phyloP scores from a whole-genome alignment of 2,329 filamentous ascomycete species.

The Blumeria graminis region DNA sequence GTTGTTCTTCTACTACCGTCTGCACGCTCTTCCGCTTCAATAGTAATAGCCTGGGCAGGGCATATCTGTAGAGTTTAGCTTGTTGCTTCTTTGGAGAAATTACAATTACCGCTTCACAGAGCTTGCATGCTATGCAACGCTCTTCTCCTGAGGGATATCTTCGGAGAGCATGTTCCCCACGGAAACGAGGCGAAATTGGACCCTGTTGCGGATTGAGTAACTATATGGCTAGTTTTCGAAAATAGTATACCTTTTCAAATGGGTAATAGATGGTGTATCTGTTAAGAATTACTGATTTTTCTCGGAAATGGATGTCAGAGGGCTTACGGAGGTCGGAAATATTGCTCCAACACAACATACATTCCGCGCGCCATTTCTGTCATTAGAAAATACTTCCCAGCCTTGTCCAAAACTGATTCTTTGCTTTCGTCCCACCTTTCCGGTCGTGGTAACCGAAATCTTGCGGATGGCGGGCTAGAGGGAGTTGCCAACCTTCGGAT shows the following conservation, averaged over 20 bases:
- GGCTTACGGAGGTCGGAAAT: slow-evolving; percentile 83
- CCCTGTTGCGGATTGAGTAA: slow-evolving; percentile 26
- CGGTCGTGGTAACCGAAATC: slow-evolving; percentile 53
- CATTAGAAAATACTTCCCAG: slow-evolving; percentile 86
- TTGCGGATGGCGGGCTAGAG: slow-evolving; percentile 50
- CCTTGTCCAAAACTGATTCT: slow-evolving; percentile 56
- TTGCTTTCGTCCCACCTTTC: slow-evolving; percentile 59
- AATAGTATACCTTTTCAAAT: slow-evolving; percentile 58
- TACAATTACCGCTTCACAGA: slow-evolving; percentile 58
- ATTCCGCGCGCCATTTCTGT: slow-evolving; percentile 92
- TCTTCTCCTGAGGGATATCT: slow-evolving; percentile 95
- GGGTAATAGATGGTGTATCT: slow-evolving; percentile 98
- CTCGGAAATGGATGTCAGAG: slow-evolving; percentile 16
- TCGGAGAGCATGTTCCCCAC: slow-evolving; percentile 88
- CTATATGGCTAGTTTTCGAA: neutral
- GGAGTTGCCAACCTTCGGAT: slow-evolving; percentile 31
- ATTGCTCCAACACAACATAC: slow-evolving; percentile 95
- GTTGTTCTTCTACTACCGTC: slow-evolving; percentile 90
- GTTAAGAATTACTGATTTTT: slow-evolving; percentile 12
- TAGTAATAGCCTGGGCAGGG: slow-evolving; percentile 94
- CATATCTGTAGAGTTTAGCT: slow-evolving; percentile 35
- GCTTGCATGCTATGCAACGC: slow-evolving; percentile 98
- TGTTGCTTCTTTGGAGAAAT: neutral
- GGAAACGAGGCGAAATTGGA: slow-evolving; percentile 91
- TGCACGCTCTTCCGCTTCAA: slow-evolving; percentile 93